These are phyloP conservation scores for Blastobotrys chiropterorum DNA, from an alignment of 805 yeast species.

Conservation along the genomic window DNA sequence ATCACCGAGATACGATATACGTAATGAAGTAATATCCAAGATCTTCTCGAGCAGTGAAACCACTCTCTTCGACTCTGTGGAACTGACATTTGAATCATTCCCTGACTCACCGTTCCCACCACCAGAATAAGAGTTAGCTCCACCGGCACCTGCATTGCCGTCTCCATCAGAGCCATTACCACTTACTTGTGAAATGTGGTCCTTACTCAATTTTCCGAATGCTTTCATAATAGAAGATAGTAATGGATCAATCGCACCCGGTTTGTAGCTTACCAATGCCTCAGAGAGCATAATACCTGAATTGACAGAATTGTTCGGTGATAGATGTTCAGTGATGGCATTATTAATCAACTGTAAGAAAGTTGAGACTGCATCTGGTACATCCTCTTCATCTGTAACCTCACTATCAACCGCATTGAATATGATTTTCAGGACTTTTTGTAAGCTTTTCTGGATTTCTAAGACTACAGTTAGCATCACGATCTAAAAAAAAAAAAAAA, in stretches of 20 bases:
- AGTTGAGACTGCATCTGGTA: slow-evolving; percentile 53
- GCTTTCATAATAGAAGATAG: slow-evolving; percentile 78
- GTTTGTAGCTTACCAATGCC: slow-evolving; percentile 67
- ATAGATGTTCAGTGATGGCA: slow-evolving; percentile 73
- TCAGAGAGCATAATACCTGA: slow-evolving; percentile 68
- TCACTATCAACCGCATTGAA: slow-evolving; percentile 57
- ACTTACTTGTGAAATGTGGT: slow-evolving; percentile 44
- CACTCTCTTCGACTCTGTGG: slow-evolving; percentile 65
- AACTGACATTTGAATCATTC: slow-evolving; percentile 19
- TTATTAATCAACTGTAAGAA: slow-evolving; percentile 57
- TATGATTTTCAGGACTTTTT: slow-evolving; percentile 64
- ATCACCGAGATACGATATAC: slow-evolving; percentile 86
- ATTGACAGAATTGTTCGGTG: slow-evolving; percentile 66
- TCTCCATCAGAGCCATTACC: slow-evolving; percentile 12
- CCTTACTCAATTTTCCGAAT: slow-evolving; percentile 82
- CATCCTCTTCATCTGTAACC: slow-evolving; percentile 41
- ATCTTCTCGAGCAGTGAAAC: slow-evolving; percentile 70
- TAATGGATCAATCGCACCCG: slow-evolving; percentile 66
- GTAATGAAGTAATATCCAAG: slow-evolving; percentile 66
- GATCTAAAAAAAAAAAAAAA: too few relatives aligned
- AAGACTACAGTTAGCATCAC: neutral
- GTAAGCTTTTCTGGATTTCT: slow-evolving; percentile 61
- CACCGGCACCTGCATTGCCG: slow-evolving; percentile 17
- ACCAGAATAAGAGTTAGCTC: slow-evolving; percentile 17
- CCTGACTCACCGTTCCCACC: neutral